Percentiles rank a stretch among this genome's conserved stretches.
phyloP scores from a whole-genome alignment of 2,329 filamentous ascomycete species.

The Hirsutella minnesotensis region DNA sequence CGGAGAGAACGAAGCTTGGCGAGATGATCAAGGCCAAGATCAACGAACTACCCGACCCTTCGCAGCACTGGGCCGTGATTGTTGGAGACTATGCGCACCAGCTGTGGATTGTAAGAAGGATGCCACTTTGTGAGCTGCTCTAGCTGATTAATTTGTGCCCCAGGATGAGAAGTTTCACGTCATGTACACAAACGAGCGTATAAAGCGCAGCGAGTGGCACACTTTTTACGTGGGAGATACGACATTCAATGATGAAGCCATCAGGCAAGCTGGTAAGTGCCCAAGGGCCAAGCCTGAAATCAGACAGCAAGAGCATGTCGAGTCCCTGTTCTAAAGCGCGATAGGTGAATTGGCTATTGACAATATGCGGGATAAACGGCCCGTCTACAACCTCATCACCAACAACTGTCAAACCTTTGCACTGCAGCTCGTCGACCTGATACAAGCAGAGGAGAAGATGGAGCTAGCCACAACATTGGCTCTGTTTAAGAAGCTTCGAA shows the following conservation, averaged over 20 bases:
- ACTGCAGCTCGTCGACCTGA: constrained; percentile 38
- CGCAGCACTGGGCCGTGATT: constrained; percentile 48
- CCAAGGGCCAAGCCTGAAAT: neutral
- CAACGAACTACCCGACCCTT: constrained; percentile 43
- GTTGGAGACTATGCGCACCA: constrained; percentile 44
- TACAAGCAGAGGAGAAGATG: constrained; percentile 35
- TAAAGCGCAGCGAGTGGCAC: constrained; percentile 35
- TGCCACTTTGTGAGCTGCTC: too few species aligned
- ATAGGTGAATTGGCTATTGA: constrained; percentile 40
- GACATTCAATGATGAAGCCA: constrained; percentile 41
- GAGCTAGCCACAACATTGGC: constrained; percentile 42
- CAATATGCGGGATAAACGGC: constrained; percentile 33
- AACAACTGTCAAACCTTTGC: constrained; percentile 51
- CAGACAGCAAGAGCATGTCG: neutral
- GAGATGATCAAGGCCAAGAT: constrained; percentile 44
- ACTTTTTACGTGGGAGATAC: constrained; percentile 40
- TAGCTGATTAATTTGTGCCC: neutral
- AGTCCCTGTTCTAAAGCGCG: too few species aligned
- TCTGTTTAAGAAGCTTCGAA: too few species aligned
- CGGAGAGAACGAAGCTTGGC: constrained; percentile 41
- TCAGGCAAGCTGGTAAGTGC: constrained; percentile 32
- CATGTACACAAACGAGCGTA: constrained; percentile 41
- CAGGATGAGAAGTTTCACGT: constrained; percentile 42
- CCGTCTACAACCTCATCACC: constrained; percentile 44
- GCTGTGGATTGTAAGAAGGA: constrained; percentile 43